These are phyloP conservation scores for Psidium friedrichsthalianum DNA, from an alignment of 345 rosid species.

Conservation along the genomic window DNA sequence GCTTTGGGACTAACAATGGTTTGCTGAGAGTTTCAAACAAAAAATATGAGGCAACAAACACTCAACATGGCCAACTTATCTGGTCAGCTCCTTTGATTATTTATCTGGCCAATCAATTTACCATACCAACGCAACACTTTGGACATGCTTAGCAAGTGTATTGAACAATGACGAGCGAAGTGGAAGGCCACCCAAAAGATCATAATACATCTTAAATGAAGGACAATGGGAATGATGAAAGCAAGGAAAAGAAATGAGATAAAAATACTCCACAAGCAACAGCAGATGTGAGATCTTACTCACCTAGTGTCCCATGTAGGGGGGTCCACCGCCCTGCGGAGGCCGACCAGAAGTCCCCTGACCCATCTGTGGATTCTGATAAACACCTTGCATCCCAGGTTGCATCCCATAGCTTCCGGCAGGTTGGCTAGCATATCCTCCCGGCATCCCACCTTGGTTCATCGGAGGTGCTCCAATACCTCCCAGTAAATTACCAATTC, in stretches of 20 bases:
- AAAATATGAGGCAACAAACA: not conserved
- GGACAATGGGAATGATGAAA: not conserved
- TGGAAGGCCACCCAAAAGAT: not conserved
- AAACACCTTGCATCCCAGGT: slow-evolving; percentile 17
- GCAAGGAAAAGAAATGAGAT: not conserved
- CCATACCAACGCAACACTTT: not conserved
- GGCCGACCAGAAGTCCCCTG: slow-evolving; percentile 19
- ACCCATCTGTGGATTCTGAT: slow-evolving; percentile 26
- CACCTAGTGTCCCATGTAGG: slow-evolving; percentile 29
- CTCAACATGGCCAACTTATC: not conserved
- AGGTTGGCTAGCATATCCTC: slow-evolving; percentile 17
- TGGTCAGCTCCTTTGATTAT: not conserved
- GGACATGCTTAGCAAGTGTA: not conserved
- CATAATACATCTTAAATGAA: not conserved
- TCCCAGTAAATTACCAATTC: slow-evolving; percentile 23
- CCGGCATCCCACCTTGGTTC: slow-evolving; percentile 18
- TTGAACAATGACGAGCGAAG: not conserved
- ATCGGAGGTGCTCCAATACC: slow-evolving; percentile 13
- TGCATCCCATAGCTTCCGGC: slow-evolving; percentile 17
- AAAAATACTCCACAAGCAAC: not conserved
- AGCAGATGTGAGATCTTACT: not conserved
- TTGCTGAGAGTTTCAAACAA: not conserved
- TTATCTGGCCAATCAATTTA: not conserved
- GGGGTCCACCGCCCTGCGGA: slow-evolving; percentile 25
- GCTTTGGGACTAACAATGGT: not conserved